phyloP scores from a whole-genome alignment of 2,329 filamentous ascomycete genomes.

The Rutstroemia sp. region DNA sequence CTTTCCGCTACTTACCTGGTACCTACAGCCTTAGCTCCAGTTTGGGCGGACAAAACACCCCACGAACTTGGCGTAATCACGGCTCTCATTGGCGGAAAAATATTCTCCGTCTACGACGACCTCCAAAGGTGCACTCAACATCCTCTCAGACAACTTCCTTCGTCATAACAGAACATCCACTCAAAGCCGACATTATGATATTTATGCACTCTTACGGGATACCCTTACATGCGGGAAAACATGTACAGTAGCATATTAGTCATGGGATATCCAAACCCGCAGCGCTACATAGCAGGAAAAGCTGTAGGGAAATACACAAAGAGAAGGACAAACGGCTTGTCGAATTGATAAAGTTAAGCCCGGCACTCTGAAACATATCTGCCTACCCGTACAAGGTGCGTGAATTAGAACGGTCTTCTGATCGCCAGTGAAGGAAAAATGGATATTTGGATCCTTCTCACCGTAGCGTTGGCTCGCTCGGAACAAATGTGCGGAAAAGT shows the following conservation, averaged over 20 bases:
- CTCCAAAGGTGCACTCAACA: neutral
- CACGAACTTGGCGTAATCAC: constrained; percentile 4
- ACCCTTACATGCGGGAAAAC: neutral
- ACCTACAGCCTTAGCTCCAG: neutral
- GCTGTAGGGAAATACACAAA: no score
- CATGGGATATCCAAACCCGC: neutral
- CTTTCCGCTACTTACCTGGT: neutral
- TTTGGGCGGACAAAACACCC: neutral
- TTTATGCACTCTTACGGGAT: no score
- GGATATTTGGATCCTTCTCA: no score
- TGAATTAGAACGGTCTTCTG: no score
- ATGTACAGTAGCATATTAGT: neutral
- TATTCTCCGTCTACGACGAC: constrained; percentile 1
- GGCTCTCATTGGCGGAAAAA: constrained; percentile 3
- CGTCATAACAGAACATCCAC: neutral
- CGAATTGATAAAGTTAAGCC: no score
- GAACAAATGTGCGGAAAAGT: neutral
- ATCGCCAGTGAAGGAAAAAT: no score
- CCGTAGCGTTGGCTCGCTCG: neutral
- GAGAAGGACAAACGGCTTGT: no score
- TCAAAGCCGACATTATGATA: no score
- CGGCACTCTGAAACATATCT: no score
- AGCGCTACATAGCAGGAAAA: no score
- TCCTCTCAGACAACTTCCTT: neutral
- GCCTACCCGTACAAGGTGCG: no score